These are phyloP conservation scores for Calocybe gambosa DNA, from an alignment of 1,284 basidiomycete genomes.

Conservation along the genomic window DNA sequence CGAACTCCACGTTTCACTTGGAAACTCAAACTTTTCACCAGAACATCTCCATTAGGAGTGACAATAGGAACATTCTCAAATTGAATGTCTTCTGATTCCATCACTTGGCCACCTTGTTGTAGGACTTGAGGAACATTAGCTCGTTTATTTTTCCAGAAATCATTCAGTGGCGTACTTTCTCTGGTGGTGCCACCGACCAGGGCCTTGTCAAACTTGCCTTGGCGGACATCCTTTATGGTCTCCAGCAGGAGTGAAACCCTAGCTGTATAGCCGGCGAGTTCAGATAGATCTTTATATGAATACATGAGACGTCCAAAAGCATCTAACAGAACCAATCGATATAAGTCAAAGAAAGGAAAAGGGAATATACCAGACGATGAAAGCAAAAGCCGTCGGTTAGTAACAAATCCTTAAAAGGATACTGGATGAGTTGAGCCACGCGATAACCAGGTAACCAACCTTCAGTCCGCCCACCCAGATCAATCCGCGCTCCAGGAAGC, in stretches of 20 bases:
- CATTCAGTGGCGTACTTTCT: conserved; percentile 55
- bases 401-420: conserved; percentile 70
- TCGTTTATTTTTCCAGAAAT: not conserved
- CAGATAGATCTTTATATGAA: conserved; percentile 93
- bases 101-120: conserved; percentile 63
- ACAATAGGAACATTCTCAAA: conserved; percentile 95
- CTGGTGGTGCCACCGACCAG: conserved; percentile 71
- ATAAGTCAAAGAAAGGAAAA: not conserved
- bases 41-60: conserved; percentile 92
- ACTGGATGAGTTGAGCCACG: not conserved
- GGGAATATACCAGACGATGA: conserved; percentile 57
- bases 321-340: conserved; percentile 35
- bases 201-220: conserved; percentile 86
- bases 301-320: conserved; percentile 87
- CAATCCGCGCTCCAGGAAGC: conserved; percentile 66
- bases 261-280: conserved; percentile 93
- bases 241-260: conserved; percentile 87
- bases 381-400: conserved; percentile 88
- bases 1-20: conserved; percentile 84
- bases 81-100: conserved; percentile 83
- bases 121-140: conserved; percentile 50
- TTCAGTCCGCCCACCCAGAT: conserved; percentile 84
- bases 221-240: conserved; percentile 85
- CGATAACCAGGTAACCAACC: conserved; percentile 34
- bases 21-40: conserved; percentile 83